These are phyloP conservation scores for Pichia sp. DNA, from an alignment of 1,139 yeast genomes.

Conservation along the genomic window DNA sequence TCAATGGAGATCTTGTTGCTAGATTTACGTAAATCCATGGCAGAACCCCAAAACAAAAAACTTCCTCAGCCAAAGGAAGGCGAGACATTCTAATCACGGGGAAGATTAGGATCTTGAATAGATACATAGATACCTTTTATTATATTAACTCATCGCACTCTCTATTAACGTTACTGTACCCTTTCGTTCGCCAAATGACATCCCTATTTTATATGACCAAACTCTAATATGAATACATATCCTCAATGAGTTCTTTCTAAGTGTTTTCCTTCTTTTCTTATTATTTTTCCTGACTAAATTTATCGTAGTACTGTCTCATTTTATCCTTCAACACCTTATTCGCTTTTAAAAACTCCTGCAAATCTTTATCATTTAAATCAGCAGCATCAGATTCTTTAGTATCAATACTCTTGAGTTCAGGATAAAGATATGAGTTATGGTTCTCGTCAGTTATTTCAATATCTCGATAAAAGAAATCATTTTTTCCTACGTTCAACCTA, in stretches of 20 bases:
- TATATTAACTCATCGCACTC: too few species aligned
- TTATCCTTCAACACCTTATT: constrained; percentile 21
- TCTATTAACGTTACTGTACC: too few species aligned
- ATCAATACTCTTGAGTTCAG: too few species aligned
- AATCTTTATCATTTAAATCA: not conserved
- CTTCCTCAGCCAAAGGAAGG: constrained; percentile 92
- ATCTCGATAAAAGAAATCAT: constrained; percentile 16
- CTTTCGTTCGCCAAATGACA: too few species aligned
- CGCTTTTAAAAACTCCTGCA: constrained; percentile 21
- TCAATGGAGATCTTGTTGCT: constrained; percentile 88
- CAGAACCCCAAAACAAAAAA: constrained; percentile 72
- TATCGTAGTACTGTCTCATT: constrained; percentile 22
- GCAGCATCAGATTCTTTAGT: too few species aligned
- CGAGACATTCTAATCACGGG: constrained; percentile 35
- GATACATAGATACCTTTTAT: too few species aligned
- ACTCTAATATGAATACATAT: too few species aligned
- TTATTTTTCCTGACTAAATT: constrained; percentile 1
- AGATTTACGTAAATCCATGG: constrained; percentile 87
- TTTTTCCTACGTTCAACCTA: not conserved
- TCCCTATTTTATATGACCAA: too few species aligned
- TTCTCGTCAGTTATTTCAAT: constrained; percentile 23
- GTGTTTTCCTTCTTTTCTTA: not conserved
- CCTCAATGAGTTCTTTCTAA: too few species aligned
- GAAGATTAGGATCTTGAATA: too few species aligned
- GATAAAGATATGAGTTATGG: constrained; percentile 21